A percentile compares a stretch with the other conserved stretches of the same genome.
Conservation (phyloP, 2,329 filamentous ascomycete species). For the Venturia carpophila region DNA sequence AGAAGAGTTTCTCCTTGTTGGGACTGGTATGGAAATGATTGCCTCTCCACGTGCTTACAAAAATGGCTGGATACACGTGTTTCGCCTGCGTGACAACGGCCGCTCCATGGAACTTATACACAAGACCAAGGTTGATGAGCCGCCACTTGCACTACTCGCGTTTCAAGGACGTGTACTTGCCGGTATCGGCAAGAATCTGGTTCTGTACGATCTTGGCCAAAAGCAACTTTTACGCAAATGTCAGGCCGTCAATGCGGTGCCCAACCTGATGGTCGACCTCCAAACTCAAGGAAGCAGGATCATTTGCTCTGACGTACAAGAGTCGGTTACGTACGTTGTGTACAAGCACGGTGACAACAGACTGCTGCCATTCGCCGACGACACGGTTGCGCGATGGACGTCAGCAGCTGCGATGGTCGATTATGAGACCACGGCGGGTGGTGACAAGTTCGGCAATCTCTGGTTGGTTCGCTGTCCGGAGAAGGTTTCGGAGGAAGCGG, state of each 20-base stretch:
- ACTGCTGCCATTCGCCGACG: constrained; percentile 87
- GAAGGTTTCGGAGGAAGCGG: constrained; percentile 79
- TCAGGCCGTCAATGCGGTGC: constrained; percentile 63
- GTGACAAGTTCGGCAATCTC: constrained; percentile 96
- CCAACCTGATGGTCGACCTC: constrained; percentile 78
- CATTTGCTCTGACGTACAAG: constrained; percentile 83
- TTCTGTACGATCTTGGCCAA: constrained; percentile 89
- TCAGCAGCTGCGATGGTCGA: constrained; percentile 90
- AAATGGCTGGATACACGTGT: constrained; percentile 84
- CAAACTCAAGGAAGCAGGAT: constrained; percentile 89
- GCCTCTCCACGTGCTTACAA: constrained; percentile 67
- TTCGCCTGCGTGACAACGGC: constrained; percentile 82
- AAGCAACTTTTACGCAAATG: constrained; percentile 87
- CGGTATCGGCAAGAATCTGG: constrained; percentile 74
- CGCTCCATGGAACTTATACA: constrained; percentile 87
- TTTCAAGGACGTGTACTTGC: constrained; percentile 87
- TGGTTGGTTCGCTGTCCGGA: constrained; percentile 84
- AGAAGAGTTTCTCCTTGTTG: constrained; percentile 86
- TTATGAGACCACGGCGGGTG: constrained; percentile 90
- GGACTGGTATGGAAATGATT: constrained; percentile 84
- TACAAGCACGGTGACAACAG: constrained; percentile 91
- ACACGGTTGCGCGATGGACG: constrained; percentile 82
- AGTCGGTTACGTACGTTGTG: constrained; percentile 84
- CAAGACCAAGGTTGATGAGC: constrained; percentile 86
- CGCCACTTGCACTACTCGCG: constrained; percentile 77